Evolutionary conservation across 352 stramenopile species (phyloP).

Genomic region (Globisporangium polare): DNA sequence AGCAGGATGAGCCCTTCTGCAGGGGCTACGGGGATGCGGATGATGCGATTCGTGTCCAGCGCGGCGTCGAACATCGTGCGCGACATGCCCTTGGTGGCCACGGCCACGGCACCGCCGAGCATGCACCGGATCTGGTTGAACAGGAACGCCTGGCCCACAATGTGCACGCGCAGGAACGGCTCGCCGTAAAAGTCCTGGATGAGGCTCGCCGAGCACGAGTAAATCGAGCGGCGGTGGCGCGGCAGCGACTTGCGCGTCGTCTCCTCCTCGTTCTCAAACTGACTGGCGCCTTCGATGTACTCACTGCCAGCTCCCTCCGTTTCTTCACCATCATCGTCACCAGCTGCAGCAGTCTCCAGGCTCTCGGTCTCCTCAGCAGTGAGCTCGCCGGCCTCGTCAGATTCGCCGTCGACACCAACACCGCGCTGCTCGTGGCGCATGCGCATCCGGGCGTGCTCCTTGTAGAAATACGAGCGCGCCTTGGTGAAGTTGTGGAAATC

Average conservation of each 20-base stretch:
- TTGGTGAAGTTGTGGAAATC: slow-evolving; percentile 93
- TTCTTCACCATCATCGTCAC: slow-evolving; percentile 12
- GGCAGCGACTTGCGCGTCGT: slow-evolving; percentile 49
- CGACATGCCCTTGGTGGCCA: slow-evolving; percentile 74
- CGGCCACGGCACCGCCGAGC: slow-evolving; percentile 80
- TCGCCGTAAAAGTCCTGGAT: slow-evolving; percentile 57
- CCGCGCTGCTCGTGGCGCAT: slow-evolving; percentile 10
- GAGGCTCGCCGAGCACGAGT: slow-evolving; percentile 65
- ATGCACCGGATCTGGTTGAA: slow-evolving; percentile 91
- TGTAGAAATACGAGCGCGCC: slow-evolving; percentile 74
- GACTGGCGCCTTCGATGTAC: slow-evolving; percentile 16
- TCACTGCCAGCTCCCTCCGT: slow-evolving; percentile 22
- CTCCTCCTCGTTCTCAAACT: slow-evolving; percentile 38
- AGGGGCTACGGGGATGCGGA: slow-evolving; percentile 86
- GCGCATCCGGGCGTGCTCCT: slow-evolving; percentile 44
- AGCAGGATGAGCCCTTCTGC: slow-evolving; percentile 85
- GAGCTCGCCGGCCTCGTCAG: slow-evolving; percentile 12
- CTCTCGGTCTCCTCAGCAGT: slow-evolving; percentile 5
- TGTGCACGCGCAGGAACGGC: slow-evolving; percentile 69
- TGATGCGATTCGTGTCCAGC: slow-evolving; percentile 73
- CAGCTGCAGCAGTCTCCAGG: background rate
- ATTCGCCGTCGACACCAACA: background rate
- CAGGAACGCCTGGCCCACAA: slow-evolving; percentile 81
- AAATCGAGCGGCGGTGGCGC: slow-evolving; percentile 73
- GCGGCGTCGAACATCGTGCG: slow-evolving; percentile 62